Percentiles rank a stretch among this genome's conserved stretches.
These are phyloP conservation scores for Pleurotus citrinopileatus DNA, from an alignment of 768 basidiomycete genomes.

Conservation along the genomic window DNA sequence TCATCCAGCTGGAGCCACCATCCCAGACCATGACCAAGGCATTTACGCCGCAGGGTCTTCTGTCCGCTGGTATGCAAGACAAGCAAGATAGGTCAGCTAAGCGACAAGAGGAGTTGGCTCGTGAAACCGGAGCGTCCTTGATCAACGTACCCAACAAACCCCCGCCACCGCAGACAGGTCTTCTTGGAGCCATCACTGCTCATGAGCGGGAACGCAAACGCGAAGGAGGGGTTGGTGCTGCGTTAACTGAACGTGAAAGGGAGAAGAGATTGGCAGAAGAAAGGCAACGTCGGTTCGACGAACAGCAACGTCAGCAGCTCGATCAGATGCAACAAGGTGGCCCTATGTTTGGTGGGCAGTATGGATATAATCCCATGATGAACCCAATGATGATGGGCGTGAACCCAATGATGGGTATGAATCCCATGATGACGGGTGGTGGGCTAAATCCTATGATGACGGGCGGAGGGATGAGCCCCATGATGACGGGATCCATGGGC, in stretches of 20 bases:
- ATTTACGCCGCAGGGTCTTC: conserved; percentile 90
- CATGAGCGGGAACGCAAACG: conserved; percentile 93
- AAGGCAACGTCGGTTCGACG: conserved; percentile 89
- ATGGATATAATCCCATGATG: conserved; percentile 69
- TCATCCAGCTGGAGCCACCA: conserved; percentile 70
- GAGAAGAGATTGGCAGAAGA: conserved; percentile 92
- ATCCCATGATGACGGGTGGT: conserved; percentile 35
- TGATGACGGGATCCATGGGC: conserved; percentile 37
- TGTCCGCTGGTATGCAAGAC: conserved; percentile 94
- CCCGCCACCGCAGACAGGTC: conserved; percentile 90
- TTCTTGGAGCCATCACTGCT: conserved; percentile 93
- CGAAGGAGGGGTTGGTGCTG: conserved; percentile 92
- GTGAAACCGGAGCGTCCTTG: conserved; percentile 87
- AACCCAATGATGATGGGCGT: conserved; percentile 68
- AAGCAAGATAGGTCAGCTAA: conserved; percentile 96
- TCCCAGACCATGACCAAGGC: conserved; percentile 85
- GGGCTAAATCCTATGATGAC: conserved; percentile 33
- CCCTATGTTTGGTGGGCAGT: conserved; percentile 62
- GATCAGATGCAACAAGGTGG: conserved; percentile 87
- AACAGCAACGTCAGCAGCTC: conserved; percentile 82
- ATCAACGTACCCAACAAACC: conserved; percentile 97
- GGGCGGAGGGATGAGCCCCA: conserved; percentile 24
- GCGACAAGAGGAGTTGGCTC: conserved; percentile 88
- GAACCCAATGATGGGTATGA: conserved; percentile 48
- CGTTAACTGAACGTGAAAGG: conserved; percentile 92